Evolutionary conservation across 768 basidiomycete genomes (phyloP).

Genomic region (Suillus cothurnatus): DNA sequence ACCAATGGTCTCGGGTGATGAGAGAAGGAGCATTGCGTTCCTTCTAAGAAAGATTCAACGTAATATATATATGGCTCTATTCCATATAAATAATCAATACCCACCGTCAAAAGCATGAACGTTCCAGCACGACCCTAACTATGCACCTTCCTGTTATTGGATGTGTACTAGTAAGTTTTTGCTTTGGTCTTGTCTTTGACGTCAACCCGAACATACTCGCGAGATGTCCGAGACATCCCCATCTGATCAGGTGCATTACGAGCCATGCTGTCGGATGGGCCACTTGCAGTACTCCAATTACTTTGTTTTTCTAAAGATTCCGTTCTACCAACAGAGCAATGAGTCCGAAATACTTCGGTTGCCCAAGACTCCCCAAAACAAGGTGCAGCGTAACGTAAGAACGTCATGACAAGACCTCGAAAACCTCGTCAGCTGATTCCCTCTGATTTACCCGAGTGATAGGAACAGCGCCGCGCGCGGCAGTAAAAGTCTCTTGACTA

Average conservation of each 20-base stretch:
- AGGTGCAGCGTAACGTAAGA: too few species aligned
- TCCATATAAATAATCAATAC: neutral
- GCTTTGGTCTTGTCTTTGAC: neutral
- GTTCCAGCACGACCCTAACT: neutral
- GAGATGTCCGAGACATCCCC: neutral
- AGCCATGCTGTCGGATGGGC: neutral
- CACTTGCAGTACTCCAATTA: neutral
- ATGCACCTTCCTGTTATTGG: neutral
- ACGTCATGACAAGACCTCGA: too few species aligned
- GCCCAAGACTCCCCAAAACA: too few species aligned
- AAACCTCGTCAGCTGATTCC: too few species aligned
- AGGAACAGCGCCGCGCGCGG: too few species aligned
- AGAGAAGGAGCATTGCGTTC: neutral
- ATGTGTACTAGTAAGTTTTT: neutral
- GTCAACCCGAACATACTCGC: neutral
- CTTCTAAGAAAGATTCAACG: neutral
- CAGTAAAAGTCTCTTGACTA: too few species aligned
- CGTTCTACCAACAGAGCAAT: neutral
- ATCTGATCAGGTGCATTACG: neutral
- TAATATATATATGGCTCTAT: neutral
- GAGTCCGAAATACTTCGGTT: too few species aligned
- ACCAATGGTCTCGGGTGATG: neutral
- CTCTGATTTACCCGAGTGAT: too few species aligned
- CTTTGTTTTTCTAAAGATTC: neutral
- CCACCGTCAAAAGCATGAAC: neutral